Conservation (phyloP, 805 yeast genomes). For the Zygoascus tannicola region DNA sequence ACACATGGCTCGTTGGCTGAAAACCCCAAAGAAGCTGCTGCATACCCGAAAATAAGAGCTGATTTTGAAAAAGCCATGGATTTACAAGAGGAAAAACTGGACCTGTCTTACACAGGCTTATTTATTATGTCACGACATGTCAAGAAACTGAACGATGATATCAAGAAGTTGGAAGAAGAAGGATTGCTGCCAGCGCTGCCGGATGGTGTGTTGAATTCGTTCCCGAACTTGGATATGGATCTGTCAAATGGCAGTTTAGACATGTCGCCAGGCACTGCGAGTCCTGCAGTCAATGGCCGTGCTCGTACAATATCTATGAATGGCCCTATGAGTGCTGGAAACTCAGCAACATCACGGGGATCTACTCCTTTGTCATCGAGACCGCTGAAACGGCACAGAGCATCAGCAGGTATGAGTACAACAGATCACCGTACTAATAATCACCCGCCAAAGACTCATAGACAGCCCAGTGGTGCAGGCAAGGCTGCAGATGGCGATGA, state of each 20-base stretch:
- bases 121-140: constrained; percentile 70
- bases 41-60: constrained; percentile 56
- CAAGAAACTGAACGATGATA: constrained; percentile 61
- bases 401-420: constrained; percentile 8
- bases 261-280: not conserved
- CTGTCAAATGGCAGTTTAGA: not conserved
- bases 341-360: constrained; percentile 8
- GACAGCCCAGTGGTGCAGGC: constrained; percentile 6
- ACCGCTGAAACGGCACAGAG: constrained; percentile 18
- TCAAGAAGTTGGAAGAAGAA: constrained; percentile 65
- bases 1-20: constrained; percentile 73
- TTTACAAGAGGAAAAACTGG: constrained; percentile 68
- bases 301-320: not conserved
- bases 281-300: not conserved
- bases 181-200: constrained; percentile 53
- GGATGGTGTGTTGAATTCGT: constrained; percentile 6
- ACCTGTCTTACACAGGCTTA: constrained; percentile 75
- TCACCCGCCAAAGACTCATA: constrained; percentile 5
- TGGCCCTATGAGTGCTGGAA: not conserved
- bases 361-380: constrained; percentile 12
- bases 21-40: constrained; percentile 69
- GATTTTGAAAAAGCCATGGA: constrained; percentile 51
- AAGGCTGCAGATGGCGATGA: constrained; percentile 42
- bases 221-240: constrained; percentile 5
- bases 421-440: constrained; percentile 9